Percentiles rank a stretch among this genome's conserved stretches.
These are phyloP conservation scores for Xylaria castorea DNA, from an alignment of 495 filamentous ascomycete genomes.

Conservation along the genomic window DNA sequence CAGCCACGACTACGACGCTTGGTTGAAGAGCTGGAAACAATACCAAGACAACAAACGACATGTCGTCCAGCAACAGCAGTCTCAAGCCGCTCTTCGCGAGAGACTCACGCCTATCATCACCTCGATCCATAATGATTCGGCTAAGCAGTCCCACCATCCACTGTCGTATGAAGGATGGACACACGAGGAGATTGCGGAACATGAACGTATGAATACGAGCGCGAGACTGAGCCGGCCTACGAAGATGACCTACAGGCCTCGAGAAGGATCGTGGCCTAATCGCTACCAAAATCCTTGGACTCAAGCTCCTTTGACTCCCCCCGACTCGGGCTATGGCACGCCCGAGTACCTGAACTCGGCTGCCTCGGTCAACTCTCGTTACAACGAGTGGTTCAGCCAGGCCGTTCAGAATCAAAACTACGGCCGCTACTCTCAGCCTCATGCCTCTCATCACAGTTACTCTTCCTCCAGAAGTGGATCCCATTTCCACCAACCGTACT, in stretches of 20 bases:
- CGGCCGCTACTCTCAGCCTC: conserved; percentile 55
- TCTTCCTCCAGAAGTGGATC: conserved; percentile 41
- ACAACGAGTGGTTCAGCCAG: conserved; percentile 55
- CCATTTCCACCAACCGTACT: conserved; percentile 47
- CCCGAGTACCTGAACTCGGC: conserved; percentile 58
- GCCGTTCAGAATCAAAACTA: conserved; percentile 45
- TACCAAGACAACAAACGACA: conserved; percentile 72
- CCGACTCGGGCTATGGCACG: conserved; percentile 59
- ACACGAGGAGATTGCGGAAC: conserved; percentile 59
- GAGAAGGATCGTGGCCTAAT: conserved; percentile 55
- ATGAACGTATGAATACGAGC: conserved; percentile 54
- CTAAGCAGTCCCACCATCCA: conserved; percentile 35
- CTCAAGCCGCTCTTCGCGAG: conserved; percentile 50
- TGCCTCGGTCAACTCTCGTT: conserved; percentile 50
- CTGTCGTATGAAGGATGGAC: conserved; percentile 56
- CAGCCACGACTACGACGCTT: conserved; percentile 81
- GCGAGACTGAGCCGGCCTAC: conserved; percentile 53
- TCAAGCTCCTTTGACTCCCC: conserved; percentile 54
- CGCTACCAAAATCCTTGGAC: conserved; percentile 43
- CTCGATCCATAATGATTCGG: conserved; percentile 71
- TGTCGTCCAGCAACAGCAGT: conserved; percentile 50
- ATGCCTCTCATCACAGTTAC: conserved; percentile 39
- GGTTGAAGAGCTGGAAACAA: conserved; percentile 83
- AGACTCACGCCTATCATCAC: conserved; percentile 63
- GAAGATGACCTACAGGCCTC: conserved; percentile 51